Evolutionary conservation across 2,329 filamentous ascomycete species (phyloP).

Genomic region (Fusarium floridanum): DNA sequence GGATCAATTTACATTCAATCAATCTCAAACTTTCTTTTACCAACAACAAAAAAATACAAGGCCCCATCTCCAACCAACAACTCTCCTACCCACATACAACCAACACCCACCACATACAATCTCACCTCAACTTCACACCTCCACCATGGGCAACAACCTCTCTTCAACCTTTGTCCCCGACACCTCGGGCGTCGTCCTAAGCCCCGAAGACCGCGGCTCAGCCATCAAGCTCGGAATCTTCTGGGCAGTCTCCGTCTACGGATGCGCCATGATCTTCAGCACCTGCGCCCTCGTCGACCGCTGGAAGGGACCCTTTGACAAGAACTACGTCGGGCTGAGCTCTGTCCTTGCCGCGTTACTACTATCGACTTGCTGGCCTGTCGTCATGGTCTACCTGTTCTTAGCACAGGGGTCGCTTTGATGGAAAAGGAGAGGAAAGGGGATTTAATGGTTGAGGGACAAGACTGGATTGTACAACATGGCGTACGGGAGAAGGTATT

Average conservation of each 20-base stretch:
- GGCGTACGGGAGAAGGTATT: slow-evolving; percentile 23
- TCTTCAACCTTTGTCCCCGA: slow-evolving; percentile 55
- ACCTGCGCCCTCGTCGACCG: slow-evolving; percentile 57
- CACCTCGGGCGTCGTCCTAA: slow-evolving; percentile 52
- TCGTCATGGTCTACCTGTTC: slow-evolving; percentile 52
- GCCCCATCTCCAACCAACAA: neutral
- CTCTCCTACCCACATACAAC: neutral
- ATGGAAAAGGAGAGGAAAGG: neutral
- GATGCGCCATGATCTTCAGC: slow-evolving; percentile 57
- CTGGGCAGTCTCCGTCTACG: slow-evolving; percentile 54
- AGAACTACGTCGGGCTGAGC: slow-evolving; percentile 45
- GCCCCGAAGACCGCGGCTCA: slow-evolving; percentile 47
- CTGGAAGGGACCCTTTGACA: slow-evolving; percentile 57
- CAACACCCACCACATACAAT: neutral
- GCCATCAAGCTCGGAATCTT: slow-evolving; percentile 51
- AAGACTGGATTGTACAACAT: slow-evolving; percentile 5
- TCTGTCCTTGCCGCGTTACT: slow-evolving; percentile 50
- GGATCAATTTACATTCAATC: slow-evolving; percentile 20
- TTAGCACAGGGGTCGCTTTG: slow-evolving; percentile 33
- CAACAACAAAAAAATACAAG: neutral
- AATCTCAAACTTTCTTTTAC: neutral
- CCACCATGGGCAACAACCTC: slow-evolving; percentile 57
- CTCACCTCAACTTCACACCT: neutral
- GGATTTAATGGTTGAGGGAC: neutral
- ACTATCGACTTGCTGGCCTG: slow-evolving; percentile 53